Evolutionary conservation across 148 eudicot species (phyloP).

Genomic region (Polygonum maritimum): DNA sequence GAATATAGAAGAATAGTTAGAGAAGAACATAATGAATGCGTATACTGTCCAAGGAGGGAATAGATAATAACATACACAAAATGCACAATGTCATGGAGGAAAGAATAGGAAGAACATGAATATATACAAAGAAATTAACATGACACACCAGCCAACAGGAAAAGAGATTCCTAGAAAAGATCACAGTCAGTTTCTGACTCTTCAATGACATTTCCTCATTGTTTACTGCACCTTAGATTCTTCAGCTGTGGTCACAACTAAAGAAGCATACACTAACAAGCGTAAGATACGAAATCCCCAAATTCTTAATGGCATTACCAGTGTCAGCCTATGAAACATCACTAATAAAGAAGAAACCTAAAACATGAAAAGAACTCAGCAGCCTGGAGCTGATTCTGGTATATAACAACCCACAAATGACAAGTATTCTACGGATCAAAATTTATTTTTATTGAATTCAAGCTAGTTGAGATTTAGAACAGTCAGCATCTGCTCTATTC

Average conservation of each 20-base stretch:
- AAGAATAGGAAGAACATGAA: not conserved
- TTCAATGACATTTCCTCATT: not conserved
- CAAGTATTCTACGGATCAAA: not conserved
- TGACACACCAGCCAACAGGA: not conserved
- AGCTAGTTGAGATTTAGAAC: no score
- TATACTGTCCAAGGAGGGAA: not conserved
- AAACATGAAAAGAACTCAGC: not conserved
- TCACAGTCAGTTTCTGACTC: not conserved
- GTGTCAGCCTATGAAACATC: not conserved
- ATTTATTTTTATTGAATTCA: no score
- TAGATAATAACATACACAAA: not conserved
- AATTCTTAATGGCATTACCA: not conserved
- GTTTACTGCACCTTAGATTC: not conserved
- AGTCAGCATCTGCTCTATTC: not conserved
- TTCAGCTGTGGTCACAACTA: not conserved
- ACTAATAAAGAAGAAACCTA: not conserved
- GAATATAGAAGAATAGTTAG: not conserved
- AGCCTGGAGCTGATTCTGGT: not conserved
- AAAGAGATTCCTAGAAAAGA: not conserved
- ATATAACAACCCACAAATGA: not conserved
- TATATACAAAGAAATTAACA: not conserved
- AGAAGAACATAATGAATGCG: not conserved
- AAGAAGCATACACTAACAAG: not conserved
- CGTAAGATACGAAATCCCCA: not conserved
- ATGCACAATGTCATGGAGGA: not conserved